Percentiles rank a stretch among this genome's conserved stretches.
Evolutionary conservation across 345 rosid species (phyloP).

Genomic region (Eucalyptus erythrocorys): DNA sequence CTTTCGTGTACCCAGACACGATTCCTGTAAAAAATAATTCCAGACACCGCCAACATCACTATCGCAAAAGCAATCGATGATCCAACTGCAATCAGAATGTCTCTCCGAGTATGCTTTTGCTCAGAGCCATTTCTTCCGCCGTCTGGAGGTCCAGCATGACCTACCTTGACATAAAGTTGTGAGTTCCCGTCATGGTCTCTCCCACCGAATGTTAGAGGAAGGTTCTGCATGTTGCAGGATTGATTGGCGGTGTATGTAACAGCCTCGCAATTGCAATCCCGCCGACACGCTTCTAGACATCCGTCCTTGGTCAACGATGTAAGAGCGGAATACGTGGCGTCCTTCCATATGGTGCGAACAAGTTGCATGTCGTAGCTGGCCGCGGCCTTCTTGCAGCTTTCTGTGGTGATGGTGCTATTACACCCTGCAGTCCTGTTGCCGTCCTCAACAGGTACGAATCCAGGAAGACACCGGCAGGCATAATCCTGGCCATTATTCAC

Average conservation of each 20-base stretch:
- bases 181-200: not conserved
- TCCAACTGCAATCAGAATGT: not conserved
- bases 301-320: not conserved
- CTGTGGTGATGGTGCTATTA: too few relatives aligned
- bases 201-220: not conserved
- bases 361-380: not conserved
- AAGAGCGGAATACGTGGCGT: not conserved
- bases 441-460: too few relatives aligned
- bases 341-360: not conserved
- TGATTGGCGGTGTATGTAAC: not conserved
- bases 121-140: not conserved
- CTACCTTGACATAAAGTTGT: not conserved
- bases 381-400: too few relatives aligned
- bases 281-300: not conserved
- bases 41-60: not conserved
- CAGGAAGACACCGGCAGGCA: too few relatives aligned
- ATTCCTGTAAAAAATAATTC: not conserved
- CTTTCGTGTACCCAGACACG: not conserved
- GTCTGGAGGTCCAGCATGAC: not conserved
- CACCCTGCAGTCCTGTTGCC: too few relatives aligned
- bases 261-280: slow-evolving; percentile 1
- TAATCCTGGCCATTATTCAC: accelerated
- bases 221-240: too few relatives aligned
- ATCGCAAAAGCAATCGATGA: not conserved
- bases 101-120: not conserved